phyloP scores from a whole-genome alignment of 257 asterid genomes.

The Schizonepeta tenuifolia region DNA sequence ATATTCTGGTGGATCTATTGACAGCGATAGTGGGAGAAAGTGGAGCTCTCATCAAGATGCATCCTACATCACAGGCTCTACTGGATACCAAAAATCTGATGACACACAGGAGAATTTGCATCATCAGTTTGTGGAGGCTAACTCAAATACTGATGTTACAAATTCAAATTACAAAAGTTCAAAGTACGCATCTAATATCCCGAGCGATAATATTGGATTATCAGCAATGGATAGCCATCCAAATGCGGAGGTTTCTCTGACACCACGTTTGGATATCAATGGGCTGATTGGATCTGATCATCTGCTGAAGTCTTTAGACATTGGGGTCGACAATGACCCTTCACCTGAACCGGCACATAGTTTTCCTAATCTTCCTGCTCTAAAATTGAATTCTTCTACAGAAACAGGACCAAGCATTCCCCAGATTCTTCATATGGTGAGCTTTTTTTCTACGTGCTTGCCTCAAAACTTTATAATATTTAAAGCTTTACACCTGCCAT shows the following conservation, averaged over 20 bases:
- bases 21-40: conserved; percentile 88
- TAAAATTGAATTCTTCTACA: conserved; percentile 54
- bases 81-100: conserved; percentile 50
- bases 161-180: conserved; percentile 53
- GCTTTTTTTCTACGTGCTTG: conserved; percentile 34
- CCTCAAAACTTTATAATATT: conserved; percentile 17
- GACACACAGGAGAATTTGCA: conserved; percentile 60
- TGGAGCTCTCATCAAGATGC: conserved; percentile 77
- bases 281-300: conserved; percentile 64
- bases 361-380: conserved; percentile 59
- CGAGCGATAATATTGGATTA: conserved; percentile 54
- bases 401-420: conserved; percentile 91
- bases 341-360: conserved; percentile 51
- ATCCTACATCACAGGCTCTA: conserved; percentile 42
- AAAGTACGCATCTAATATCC: conserved; percentile 49
- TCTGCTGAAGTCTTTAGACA: conserved; percentile 47
- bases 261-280: conserved; percentile 60
- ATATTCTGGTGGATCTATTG: conserved; percentile 92
- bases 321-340: conserved; percentile 53
- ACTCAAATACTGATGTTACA: conserved; percentile 54
- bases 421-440: conserved; percentile 92
- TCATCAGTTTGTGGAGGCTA: conserved; percentile 46
- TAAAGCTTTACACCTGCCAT: conserved; percentile 8
- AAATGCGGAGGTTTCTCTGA: conserved; percentile 50
- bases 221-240: conserved; percentile 53